Conservation (phyloP, 2,329 filamentous ascomycete species). For the Arthrinium puccinioides region DNA sequence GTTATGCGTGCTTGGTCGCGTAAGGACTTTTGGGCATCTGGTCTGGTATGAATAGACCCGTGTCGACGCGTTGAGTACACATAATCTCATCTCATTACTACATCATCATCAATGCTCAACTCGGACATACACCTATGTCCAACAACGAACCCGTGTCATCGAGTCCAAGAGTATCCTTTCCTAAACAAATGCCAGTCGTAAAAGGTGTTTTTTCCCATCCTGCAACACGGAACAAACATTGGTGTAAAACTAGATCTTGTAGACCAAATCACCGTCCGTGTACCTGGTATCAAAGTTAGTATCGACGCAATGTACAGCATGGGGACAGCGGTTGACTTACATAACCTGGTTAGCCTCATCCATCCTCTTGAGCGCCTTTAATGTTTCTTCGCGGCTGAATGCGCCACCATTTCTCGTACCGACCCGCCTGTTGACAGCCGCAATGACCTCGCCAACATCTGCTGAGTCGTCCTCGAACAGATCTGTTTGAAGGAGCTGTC, state of each 20-base stretch:
- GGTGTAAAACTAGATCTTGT: constrained; percentile 16
- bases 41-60: too few relatives aligned
- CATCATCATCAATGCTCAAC: neutral
- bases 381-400: constrained; percentile 67
- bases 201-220: neutral
- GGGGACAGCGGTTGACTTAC: constrained; percentile 46
- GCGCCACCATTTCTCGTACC: constrained; percentile 41
- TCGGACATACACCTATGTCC: too few relatives aligned
- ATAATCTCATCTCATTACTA: neutral
- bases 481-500: constrained; percentile 71
- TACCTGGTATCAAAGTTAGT: constrained; percentile 17
- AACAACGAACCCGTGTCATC: too few relatives aligned
- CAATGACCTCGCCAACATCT: constrained; percentile 65
- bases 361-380: constrained; percentile 71
- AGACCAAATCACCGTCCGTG: constrained; percentile 24
- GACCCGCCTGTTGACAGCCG: constrained; percentile 70
- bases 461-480: constrained; percentile 87
- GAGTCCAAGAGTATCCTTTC: too few relatives aligned
- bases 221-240: neutral
- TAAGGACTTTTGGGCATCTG: too few relatives aligned
- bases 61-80: too few relatives aligned
- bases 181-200: neutral
- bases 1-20: too few relatives aligned
- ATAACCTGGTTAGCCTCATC: constrained; percentile 85
- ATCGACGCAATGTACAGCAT: constrained; percentile 1